A percentile compares a stretch with the other conserved stretches of the same genome.
Conservation (phyloP, 768 basidiomycete genomes). For the Leccinum broughii region DNA sequence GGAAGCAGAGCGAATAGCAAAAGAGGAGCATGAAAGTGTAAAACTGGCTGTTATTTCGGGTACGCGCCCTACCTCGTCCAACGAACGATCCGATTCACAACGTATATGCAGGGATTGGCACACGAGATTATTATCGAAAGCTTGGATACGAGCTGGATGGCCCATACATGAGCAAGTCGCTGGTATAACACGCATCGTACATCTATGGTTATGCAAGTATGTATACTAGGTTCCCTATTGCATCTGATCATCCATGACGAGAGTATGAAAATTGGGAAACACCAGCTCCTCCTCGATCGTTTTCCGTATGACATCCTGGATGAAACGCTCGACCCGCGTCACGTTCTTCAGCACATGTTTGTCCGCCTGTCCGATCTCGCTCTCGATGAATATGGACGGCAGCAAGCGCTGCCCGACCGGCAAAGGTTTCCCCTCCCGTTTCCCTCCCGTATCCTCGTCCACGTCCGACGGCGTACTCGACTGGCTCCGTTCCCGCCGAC, state of each 20-base stretch:
- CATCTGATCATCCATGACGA: slow-evolving; percentile 49
- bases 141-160: slow-evolving; percentile 94
- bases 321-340: slow-evolving; percentile 91
- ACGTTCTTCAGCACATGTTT: slow-evolving; percentile 97
- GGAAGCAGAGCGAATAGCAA: slow-evolving; percentile 96
- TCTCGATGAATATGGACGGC: slow-evolving; percentile 88
- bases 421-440: slow-evolving; percentile 60
- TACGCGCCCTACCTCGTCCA: slow-evolving; percentile 34
- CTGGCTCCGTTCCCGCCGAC: slow-evolving; percentile 48
- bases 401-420: slow-evolving; percentile 83
- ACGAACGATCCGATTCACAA: not conserved
- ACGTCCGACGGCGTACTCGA: slow-evolving; percentile 59
- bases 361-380: slow-evolving; percentile 94
- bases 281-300: slow-evolving; percentile 95
- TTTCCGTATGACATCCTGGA: slow-evolving; percentile 93
- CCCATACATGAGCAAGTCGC: slow-evolving; percentile 94
- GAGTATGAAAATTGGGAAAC: slow-evolving; percentile 93
- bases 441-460: slow-evolving; percentile 54
- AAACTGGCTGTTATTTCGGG: slow-evolving; percentile 98
- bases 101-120: slow-evolving; percentile 76
- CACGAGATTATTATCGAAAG: slow-evolving; percentile 94
- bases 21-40: slow-evolving; percentile 94
- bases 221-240: slow-evolving; percentile 1
- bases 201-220: not conserved
- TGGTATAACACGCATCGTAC: slow-evolving; percentile 40